phyloP scores from a whole-genome alignment of 2,329 filamentous ascomycete genomes.

The Trichoderma oligosporum region DNA sequence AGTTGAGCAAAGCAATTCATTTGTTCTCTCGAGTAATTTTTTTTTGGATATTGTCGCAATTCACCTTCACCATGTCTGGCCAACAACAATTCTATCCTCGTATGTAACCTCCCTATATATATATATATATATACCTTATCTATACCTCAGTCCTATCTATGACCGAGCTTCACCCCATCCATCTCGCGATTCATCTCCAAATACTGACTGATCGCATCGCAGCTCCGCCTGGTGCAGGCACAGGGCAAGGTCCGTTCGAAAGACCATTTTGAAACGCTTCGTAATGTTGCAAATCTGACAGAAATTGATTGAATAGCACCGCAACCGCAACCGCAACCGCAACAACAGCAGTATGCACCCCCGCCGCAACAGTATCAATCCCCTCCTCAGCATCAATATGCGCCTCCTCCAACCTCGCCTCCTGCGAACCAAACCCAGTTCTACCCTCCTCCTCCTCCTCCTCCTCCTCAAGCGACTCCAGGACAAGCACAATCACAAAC shows the following conservation, averaged over 20 bases:
- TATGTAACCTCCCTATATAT: too few species aligned
- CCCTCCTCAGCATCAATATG: conserved; percentile 30
- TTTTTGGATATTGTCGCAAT: too few species aligned
- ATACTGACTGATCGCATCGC: conserved; percentile 21
- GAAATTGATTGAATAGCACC: not conserved
- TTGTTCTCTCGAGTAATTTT: too few species aligned
- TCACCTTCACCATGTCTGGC: conserved; percentile 37
- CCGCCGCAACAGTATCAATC: conserved; percentile 27
- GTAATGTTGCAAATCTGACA: not conserved
- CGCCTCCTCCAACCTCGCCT: conserved; percentile 46
- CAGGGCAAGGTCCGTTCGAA: conserved; percentile 25
- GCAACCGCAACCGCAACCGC: conserved; percentile 25
- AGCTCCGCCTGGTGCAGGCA: conserved; percentile 42
- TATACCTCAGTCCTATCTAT: too few species aligned
- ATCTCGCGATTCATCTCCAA: too few species aligned
- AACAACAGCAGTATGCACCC: conserved; percentile 26
- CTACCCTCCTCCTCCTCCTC: conserved; percentile 35
- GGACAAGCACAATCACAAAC: conserved; percentile 21
- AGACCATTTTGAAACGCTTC: not conserved
- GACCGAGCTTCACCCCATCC: not conserved
- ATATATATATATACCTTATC: too few species aligned
- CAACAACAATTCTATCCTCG: conserved; percentile 47
- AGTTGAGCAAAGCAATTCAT: not conserved
- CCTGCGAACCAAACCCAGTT: conserved; percentile 45
- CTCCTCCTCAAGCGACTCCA: conserved; percentile 18